These are phyloP conservation scores for Triadica sebifera DNA, from an alignment of 345 rosid species.

Conservation along the genomic window DNA sequence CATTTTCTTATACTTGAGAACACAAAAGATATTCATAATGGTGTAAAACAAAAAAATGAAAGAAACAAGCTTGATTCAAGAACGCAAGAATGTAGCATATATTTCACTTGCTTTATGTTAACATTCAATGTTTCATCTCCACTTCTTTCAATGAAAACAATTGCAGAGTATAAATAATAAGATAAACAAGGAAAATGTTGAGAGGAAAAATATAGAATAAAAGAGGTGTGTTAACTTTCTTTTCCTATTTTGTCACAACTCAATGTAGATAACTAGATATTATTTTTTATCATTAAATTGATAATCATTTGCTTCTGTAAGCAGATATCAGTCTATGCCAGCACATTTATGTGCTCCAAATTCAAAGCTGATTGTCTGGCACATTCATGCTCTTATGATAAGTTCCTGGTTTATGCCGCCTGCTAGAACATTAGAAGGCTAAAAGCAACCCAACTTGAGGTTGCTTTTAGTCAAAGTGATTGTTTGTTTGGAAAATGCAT, in stretches of 20 bases:
- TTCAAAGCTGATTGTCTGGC: too few species aligned
- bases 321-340: too few species aligned
- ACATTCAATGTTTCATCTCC: background rate
- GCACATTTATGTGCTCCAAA: too few species aligned
- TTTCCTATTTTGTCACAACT: background rate
- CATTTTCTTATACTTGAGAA: conserved; percentile 93
- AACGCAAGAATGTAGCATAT: background rate
- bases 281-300: background rate
- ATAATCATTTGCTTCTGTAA: background rate
- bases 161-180: background rate
- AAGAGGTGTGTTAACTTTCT: background rate
- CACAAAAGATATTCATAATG: conserved; percentile 94
- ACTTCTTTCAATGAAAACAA: background rate
- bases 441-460: background rate
- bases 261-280: too few species aligned
- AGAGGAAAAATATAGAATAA: background rate
- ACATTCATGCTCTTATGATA: too few species aligned
- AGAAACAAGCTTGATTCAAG: conserved; percentile 6
- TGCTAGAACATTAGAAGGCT: too few species aligned
- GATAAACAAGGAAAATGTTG: background rate
- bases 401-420: too few species aligned
- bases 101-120: conserved; percentile 1
- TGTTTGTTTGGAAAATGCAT: background rate
- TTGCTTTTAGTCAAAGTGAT: background rate
- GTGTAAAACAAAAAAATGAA: conserved; percentile 32